Conservation (phyloP, 2,329 filamentous ascomycete species). For the Phialemoniopsis sp. region DNA sequence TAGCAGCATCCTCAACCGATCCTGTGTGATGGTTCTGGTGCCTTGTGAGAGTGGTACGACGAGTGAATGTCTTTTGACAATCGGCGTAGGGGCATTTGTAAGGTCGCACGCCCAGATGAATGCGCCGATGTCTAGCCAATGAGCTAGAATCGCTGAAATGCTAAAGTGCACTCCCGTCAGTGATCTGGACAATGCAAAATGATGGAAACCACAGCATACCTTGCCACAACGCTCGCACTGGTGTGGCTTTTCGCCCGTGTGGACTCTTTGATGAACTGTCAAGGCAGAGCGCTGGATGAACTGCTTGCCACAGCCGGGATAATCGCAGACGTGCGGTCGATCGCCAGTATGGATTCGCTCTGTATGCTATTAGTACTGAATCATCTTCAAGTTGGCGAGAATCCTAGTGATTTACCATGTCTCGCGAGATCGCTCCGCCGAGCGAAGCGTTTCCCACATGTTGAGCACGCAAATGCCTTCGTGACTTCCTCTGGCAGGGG, state of each 20-base stretch:
- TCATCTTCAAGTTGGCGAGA: neutral
- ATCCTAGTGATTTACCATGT: conserved; percentile 74
- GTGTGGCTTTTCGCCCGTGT: conserved; percentile 97
- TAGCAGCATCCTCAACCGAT: conserved; percentile 89
- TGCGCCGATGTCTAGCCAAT: conserved; percentile 85
- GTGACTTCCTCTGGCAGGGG: conserved; percentile 24
- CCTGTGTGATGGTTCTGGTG: conserved; percentile 96
- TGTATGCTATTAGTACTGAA: conserved; percentile 26
- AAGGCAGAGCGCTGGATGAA: conserved; percentile 96
- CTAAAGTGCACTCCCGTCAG: conserved; percentile 39
- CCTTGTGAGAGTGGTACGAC: conserved; percentile 88
- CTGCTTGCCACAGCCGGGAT: conserved; percentile 83
- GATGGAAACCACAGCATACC: too few relatives aligned
- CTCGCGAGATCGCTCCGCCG: conserved; percentile 88
- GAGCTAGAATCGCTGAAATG: conserved; percentile 97
- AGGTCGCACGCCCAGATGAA: conserved; percentile 90
- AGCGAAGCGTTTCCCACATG: conserved; percentile 88
- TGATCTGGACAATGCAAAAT: too few relatives aligned
- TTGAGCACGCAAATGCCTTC: conserved; percentile 83
- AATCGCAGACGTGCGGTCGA: conserved; percentile 89
- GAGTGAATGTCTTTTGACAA: conserved; percentile 97
- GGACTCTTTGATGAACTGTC: conserved; percentile 91
- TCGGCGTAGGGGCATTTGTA: conserved; percentile 98
- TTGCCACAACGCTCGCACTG: conserved; percentile 97
- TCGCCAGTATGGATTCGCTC: conserved; percentile 94